phyloP scores from a whole-genome alignment of 371 early-diverging fungal species.

The Saksenaea oblongispora region DNA sequence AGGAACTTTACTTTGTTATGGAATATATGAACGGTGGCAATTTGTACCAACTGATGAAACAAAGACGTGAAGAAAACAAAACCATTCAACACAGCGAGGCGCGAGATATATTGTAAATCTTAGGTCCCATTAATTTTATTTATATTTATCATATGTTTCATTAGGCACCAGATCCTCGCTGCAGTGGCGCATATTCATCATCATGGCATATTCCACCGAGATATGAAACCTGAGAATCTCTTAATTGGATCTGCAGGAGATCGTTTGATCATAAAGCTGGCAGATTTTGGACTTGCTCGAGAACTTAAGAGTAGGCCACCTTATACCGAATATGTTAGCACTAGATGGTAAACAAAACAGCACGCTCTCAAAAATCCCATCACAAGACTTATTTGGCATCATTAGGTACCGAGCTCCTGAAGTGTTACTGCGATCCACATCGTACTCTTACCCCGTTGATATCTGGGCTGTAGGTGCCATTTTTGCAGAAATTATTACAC shows the following conservation, averaged over 20 bases:
- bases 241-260: conserved; percentile 43
- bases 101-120: conserved; percentile 34
- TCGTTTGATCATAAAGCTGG: conserved; percentile 75
- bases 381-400: not conserved
- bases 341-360: conserved; percentile 77
- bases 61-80: conserved; percentile 55
- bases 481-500: conserved; percentile 84
- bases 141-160: not conserved
- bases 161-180: conserved; percentile 75
- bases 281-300: conserved; percentile 94
- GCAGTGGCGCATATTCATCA: conserved; percentile 91
- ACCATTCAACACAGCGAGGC: conserved; percentile 30
- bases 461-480: conserved; percentile 98
- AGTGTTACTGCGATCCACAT: conserved; percentile 83
- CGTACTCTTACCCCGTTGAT: conserved; percentile 96
- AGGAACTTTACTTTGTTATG: conserved; percentile 89
- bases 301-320: conserved; percentile 85
- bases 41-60: conserved; percentile 84
- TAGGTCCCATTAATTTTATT: not conserved
- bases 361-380: no score
- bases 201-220: conserved; percentile 92
- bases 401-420: conserved; percentile 98
- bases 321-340: conserved; percentile 93
- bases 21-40: conserved; percentile 93
- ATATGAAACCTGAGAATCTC: conserved; percentile 93